phyloP scores from a whole-genome alignment of 768 basidiomycete genomes.

The Trametes maxima region DNA sequence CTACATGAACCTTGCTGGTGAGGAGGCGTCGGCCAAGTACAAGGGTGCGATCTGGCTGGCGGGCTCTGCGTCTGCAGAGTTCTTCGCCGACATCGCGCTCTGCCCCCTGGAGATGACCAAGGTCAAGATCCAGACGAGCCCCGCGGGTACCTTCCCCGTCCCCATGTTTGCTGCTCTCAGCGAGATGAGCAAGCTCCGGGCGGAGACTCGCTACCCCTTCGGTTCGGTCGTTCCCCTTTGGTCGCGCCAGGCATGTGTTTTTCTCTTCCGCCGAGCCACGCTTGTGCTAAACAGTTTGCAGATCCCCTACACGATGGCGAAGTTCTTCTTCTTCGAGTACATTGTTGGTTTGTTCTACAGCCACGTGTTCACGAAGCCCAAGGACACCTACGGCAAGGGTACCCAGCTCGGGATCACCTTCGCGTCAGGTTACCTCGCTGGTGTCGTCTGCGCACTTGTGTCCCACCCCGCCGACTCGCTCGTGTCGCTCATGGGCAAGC shows the following conservation, averaged over 20 bases:
- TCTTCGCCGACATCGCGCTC: constrained; percentile 94
- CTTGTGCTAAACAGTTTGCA: constrained; percentile 35
- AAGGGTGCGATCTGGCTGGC: constrained; percentile 92
- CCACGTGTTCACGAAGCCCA: constrained; percentile 79
- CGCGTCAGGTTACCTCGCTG: constrained; percentile 90
- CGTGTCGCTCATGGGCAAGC: constrained; percentile 93
- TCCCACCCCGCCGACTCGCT: constrained; percentile 96
- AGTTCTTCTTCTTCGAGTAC: constrained; percentile 96
- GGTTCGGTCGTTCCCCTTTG: constrained; percentile 84
- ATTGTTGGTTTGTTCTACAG: constrained; percentile 87
- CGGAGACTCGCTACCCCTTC: constrained; percentile 82
- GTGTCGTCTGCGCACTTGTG: constrained; percentile 94
- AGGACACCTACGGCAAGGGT: constrained; percentile 74
- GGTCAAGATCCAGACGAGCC: constrained; percentile 86
- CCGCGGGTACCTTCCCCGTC: constrained; percentile 75
- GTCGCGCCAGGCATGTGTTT: constrained; percentile 72
- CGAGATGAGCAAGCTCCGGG: constrained; percentile 68
- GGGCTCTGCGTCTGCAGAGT: constrained; percentile 91
- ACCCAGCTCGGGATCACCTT: constrained; percentile 92
- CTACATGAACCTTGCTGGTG: constrained; percentile 89
- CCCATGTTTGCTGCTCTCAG: constrained; percentile 68
- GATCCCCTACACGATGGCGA: constrained; percentile 99
- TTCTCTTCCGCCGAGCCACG: neutral
- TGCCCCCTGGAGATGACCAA: constrained; percentile 95
- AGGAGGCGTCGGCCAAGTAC: constrained; percentile 78